Evolutionary conservation across 352 stramenopile species (phyloP), one percentile per base, ranked within the genome.

Genomic region (Phytophthora pistaciae): DNA sequence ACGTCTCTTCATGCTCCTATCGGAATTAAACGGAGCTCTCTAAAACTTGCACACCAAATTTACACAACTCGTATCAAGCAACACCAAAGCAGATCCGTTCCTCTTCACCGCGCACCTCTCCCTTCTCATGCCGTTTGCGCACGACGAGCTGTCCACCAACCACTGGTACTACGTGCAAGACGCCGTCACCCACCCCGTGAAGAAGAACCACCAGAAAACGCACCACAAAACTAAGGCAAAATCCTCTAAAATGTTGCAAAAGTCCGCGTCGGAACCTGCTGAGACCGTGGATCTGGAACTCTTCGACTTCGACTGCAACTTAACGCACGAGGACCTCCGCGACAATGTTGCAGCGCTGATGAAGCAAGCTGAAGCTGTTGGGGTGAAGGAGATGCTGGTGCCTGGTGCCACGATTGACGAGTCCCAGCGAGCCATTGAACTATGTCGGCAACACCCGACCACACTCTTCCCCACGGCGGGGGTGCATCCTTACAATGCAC

Each of bases 241-340:
- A 65, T 3, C 25, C 33, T 9, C 48, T 1, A 69, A 68, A 73
- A 65, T 56, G 54, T 9, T 9, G 7, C 36, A 74, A 59, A 59
- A 60, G 9, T 3, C 29, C 11, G 40, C 48, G 33, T 49, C 53
- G 14, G 42, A 65, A 40, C 50, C 48, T 8, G 5, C 21, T 18
- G 27, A 50, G 33, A 33, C 58, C 44, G 14, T 31, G 5, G 13
- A 23, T 57, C 46, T 75, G 49, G 68, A 78, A 20, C 77, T 93
- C 13, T 93, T 95, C 58, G 88, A 95, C 71, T 91, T 95, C 64
- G 87, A 95, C 64, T 93, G 85, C 75, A 95, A 95, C 48, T 70
- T 95, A 33, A 95, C 87, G 52, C 88, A 95, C 56, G 76, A 80
- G 20, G 85, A 94, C 56, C 80, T 95, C 5, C 52, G 56, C 2